Evolutionary conservation across 108 stramenopile genomes (phyloP).

Genomic region (Cyclostephanos invisitatus): DNA sequence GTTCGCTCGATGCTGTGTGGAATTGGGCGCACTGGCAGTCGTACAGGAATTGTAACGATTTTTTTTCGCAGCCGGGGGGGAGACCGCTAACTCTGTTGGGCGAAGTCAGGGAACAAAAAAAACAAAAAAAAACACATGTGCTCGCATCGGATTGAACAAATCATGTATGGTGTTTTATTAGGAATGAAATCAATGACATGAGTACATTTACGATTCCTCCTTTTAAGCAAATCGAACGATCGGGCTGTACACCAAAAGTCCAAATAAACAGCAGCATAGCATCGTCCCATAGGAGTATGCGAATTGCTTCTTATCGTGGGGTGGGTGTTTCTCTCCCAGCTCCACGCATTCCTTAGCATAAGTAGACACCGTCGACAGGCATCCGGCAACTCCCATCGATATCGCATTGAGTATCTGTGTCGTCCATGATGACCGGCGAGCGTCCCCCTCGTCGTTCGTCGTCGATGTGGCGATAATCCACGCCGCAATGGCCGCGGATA

Average conservation of each 20-base stretch:
- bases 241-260: conserved; percentile 57
- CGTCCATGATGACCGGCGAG: conserved; percentile 39
- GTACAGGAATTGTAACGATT: conserved; percentile 3
- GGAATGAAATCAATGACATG: background rate
- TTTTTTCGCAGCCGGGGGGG: background rate
- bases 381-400: conserved; percentile 65
- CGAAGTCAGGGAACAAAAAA: too few relatives aligned
- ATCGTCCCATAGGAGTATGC: conserved; percentile 56
- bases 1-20: conserved; percentile 75
- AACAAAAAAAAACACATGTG: too few relatives aligned
- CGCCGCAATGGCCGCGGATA: conserved; percentile 45
- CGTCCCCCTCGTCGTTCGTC: background rate
- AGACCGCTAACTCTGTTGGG: too few relatives aligned
- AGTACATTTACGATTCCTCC: background rate
- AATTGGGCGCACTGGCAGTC: conserved; percentile 72
- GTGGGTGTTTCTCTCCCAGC: conserved; percentile 39
- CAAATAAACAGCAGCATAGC: conserved; percentile 41
- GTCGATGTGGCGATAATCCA: conserved; percentile 9
- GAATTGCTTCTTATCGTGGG: conserved; percentile 48
- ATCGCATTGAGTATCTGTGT: conserved; percentile 31
- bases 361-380: conserved; percentile 79
- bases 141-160: too few relatives aligned
- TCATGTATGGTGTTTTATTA: background rate
- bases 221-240: conserved; percentile 41
- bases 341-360: conserved; percentile 65